Base-by-base conservation (phyloP, 371 early-diverging fungal species). In the Dinochytrium kinnereticum region DNA sequence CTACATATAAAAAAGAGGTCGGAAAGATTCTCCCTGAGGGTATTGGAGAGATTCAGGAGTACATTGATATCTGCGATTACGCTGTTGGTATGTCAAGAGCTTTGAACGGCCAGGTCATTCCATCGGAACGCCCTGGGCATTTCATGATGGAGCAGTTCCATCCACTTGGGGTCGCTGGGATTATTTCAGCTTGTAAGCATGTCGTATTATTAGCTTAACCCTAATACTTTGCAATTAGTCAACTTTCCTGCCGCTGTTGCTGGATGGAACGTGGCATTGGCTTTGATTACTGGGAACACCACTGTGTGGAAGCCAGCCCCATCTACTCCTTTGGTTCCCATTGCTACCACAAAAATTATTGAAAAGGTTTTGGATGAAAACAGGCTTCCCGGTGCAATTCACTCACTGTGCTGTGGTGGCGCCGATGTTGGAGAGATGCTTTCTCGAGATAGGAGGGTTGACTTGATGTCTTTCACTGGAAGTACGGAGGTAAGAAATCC, bases 41-140 rank as follows among this genome's bases (percentile, higher is more conserved):
- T 39, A 84, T 95, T 39, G 98, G 98, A 33, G 98, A 98, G 81
- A 95, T 98, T n/a, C 97, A 97, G 79, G 98, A 98, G 82, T 97
- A 96, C 81, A 90, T 98, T 73, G 98, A 98, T 80, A 91, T 98
- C 68, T 89, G 92, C 53, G 98, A 98, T 81, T 96, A 91, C 71
- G 97, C 98, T 7, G 85, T 96, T 1, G 98, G 98, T 26, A 82
- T 98, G 30, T 90, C 92, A 51, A 90, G 98, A n/a, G 89, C 90
- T 81, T 76, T 98, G 68, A 90, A 91, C 80, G 98, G 98, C 1
- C 51, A 91, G 40, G 91, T 97, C 31, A 90, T 98, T 64, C 98
- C 98, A 15, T 91, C 92, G 64, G 98, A 98, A 80, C 87, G 97
- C 17, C 94, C 96, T 21, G 96, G 96, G 15, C 98, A 98, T 81